phyloP scores from a whole-genome alignment of 495 filamentous ascomycete genomes.

The Polyplosphaeria fusca region DNA sequence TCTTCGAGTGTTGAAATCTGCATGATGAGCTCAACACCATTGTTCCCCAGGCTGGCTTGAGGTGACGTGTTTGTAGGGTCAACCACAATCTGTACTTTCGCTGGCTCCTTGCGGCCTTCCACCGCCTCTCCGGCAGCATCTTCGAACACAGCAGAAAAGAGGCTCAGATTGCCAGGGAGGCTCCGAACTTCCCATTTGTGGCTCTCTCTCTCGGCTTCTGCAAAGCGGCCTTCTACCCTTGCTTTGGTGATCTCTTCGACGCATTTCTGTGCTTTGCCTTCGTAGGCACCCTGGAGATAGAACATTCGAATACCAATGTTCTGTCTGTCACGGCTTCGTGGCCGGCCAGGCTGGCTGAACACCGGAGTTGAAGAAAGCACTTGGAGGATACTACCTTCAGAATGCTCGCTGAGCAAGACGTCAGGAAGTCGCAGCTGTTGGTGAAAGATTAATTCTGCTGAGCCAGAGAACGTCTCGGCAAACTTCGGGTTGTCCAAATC shows the following conservation, averaged over 20 bases:
- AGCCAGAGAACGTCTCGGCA: constrained; percentile 43
- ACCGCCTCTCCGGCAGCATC: constrained; percentile 51
- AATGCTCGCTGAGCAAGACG: constrained; percentile 72
- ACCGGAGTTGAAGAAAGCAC: constrained; percentile 49
- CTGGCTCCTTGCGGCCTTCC: constrained; percentile 56
- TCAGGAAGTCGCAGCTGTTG: constrained; percentile 68
- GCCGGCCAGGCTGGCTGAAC: constrained; percentile 21
- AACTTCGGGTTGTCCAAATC: constrained; percentile 72
- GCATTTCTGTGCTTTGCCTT: constrained; percentile 71
- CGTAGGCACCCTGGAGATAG: constrained; percentile 69
- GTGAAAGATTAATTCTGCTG: constrained; percentile 67
- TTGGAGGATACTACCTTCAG: constrained; percentile 68
- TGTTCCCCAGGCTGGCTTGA: constrained; percentile 59
- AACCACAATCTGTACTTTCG: constrained; percentile 58
- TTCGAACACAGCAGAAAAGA: constrained; percentile 76
- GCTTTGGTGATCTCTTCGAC: constrained; percentile 86
- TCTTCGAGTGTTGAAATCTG: constrained; percentile 44
- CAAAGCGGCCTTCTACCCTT: constrained; percentile 76
- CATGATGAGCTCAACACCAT: constrained; percentile 64
- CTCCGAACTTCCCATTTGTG: constrained; percentile 75
- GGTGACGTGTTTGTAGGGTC: constrained; percentile 59
- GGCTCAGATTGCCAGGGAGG: constrained; percentile 56
- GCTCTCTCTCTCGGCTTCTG: constrained; percentile 73
- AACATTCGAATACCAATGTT: constrained; percentile 51
- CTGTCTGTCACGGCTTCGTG: constrained; percentile 24